A percentile compares a stretch with the other conserved stretches of the same genome.
Conservation (phyloP, 2,329 filamentous ascomycete genomes). For the Diaporthe sp. region DNA sequence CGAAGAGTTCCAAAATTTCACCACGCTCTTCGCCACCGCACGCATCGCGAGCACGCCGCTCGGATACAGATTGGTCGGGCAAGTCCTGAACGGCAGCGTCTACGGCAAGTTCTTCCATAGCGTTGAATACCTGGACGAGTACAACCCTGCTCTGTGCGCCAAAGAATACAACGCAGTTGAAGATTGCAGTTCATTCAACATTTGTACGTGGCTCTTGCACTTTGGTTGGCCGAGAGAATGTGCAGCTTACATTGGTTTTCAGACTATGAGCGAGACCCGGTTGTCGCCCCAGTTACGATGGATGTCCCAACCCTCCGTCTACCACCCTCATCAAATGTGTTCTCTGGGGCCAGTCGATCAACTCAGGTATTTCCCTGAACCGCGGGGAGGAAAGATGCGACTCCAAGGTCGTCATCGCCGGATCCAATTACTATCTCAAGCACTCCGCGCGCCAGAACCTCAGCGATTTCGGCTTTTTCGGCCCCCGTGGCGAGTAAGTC, state of each 20-base stretch:
- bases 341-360: constrained; percentile 26
- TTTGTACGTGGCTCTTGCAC: constrained; percentile 11
- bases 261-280: constrained; percentile 32
- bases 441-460: constrained; percentile 2
- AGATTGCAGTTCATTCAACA: constrained; percentile 33
- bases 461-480: constrained; percentile 18
- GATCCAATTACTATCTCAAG: constrained; percentile 32
- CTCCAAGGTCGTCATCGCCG: constrained; percentile 29
- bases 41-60: constrained; percentile 1
- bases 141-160: constrained; percentile 22
- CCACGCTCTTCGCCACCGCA: neutral
- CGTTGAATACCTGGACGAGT: neutral
- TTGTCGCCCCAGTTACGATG: neutral
- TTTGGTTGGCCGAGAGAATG: neutral
- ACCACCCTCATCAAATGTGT: constrained; percentile 34
- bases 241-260: neutral
- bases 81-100: neutral
- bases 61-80: constrained; percentile 2
- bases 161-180: neutral
- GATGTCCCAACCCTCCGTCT: constrained; percentile 25
- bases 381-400: constrained; percentile 16
- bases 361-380: constrained; percentile 4
- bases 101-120: neutral
- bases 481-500: constrained; percentile 18
- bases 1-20: constrained; percentile 2